These are phyloP conservation scores for Phaeosphaeriaceae sp. DNA, from an alignment of 2,329 filamentous ascomycete species.

Conservation along the genomic window DNA sequence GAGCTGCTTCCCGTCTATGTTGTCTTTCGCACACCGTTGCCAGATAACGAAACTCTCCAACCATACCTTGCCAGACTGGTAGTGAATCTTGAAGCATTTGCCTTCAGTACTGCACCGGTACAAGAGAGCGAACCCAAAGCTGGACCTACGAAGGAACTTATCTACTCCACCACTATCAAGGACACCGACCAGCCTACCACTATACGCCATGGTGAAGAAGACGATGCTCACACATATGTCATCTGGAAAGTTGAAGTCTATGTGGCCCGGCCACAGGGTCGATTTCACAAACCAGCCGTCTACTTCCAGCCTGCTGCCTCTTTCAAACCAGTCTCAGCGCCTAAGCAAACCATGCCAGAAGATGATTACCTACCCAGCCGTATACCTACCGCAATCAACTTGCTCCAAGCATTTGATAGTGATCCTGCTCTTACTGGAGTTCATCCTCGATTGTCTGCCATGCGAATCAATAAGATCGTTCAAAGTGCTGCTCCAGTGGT, in stretches of 20 bases:
- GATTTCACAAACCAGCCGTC: constrained; percentile 69
- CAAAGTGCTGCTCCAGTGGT: constrained; percentile 67
- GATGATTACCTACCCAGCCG: constrained; percentile 74
- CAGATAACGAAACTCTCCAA: constrained; percentile 63
- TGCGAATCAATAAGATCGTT: constrained; percentile 75
- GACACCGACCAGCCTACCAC: constrained; percentile 39
- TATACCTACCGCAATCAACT: constrained; percentile 72
- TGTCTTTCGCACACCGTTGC: constrained; percentile 68
- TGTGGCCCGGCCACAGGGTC: constrained; percentile 59
- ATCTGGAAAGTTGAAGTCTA: constrained; percentile 49
- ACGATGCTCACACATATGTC: constrained; percentile 39
- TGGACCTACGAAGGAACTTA: constrained; percentile 58
- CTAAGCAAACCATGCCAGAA: constrained; percentile 51
- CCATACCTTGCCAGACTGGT: constrained; percentile 67
- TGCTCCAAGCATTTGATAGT: constrained; percentile 74
- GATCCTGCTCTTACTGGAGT: constrained; percentile 69
- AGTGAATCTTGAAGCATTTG: constrained; percentile 70
- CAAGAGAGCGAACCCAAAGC: constrained; percentile 48
- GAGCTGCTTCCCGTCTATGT: constrained; percentile 74
- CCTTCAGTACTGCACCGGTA: constrained; percentile 59
- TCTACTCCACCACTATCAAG: constrained; percentile 58
- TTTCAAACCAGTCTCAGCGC: constrained; percentile 60
- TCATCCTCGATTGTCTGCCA: constrained; percentile 72
- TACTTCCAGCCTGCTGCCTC: constrained; percentile 65
- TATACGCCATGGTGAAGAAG: constrained; percentile 34